A percentile compares a stretch with the other conserved stretches of the same genome.
phyloP scores from a whole-genome alignment of 176 grass and related monocot species.

The Coix lacrymajobi region DNA sequence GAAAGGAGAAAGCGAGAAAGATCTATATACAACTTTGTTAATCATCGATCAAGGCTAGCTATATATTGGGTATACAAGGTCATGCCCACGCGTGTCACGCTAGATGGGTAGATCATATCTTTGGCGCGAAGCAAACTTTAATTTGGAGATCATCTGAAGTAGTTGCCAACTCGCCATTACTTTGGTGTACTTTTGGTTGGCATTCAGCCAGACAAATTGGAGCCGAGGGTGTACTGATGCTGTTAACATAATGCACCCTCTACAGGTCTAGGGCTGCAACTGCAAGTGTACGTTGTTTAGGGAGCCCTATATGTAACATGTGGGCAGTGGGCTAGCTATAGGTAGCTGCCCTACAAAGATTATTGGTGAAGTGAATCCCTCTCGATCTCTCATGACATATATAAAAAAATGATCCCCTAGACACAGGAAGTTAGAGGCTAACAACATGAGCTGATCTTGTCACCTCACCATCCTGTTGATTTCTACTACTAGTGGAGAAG shows the following conservation, averaged over 20 bases:
- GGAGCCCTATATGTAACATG: slow-evolving; percentile 2
- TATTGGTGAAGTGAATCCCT: slow-evolving; percentile 17
- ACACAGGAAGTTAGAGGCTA: neutral
- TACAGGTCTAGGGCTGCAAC: neutral
- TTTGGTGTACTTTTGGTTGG: slow-evolving; percentile 50
- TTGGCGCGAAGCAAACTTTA: slow-evolving; percentile 43
- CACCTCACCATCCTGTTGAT: neutral
- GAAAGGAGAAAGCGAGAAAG: neutral
- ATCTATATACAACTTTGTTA: neutral
- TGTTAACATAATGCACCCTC: slow-evolving; percentile 14
- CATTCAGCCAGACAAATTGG: slow-evolving; percentile 44
- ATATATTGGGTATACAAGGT: no score
- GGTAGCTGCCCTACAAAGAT: neutral
- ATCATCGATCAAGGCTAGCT: neutral
- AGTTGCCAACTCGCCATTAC: slow-evolving; percentile 17
- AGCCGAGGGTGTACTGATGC: slow-evolving; percentile 30
- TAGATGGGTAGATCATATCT: slow-evolving; percentile 39
- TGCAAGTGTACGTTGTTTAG: slow-evolving; percentile 9
- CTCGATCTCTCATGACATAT: neutral
- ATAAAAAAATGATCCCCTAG: slow-evolving; percentile 6
- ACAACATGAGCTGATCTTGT: neutral
- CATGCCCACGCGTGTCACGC: slow-evolving; percentile 13
- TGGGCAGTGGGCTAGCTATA: neutral
- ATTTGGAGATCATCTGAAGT: slow-evolving; percentile 13
- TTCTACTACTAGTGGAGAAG: slow-evolving; percentile 14